A percentile compares a stretch with the other conserved stretches of the same genome.
These are phyloP conservation scores for Pterocarpus macrocarpus DNA, from an alignment of 306 rosid genomes.

Conservation along the genomic window DNA sequence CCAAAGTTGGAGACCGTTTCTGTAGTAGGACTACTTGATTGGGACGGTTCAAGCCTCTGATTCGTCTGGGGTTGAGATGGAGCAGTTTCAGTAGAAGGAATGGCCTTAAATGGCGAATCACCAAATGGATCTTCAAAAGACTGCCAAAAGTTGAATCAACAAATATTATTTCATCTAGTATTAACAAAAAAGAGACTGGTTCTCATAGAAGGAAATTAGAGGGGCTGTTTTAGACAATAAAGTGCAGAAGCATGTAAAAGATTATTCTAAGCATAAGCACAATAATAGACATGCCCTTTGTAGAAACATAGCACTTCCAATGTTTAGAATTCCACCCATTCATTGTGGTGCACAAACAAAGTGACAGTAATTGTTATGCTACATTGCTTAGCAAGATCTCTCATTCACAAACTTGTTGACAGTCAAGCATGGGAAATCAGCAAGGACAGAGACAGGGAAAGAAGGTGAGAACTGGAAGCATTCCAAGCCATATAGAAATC, in stretches of 20 bases:
- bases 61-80: slow-evolving; percentile 57
- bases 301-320: slow-evolving; percentile 1
- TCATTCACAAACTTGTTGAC: background rate
- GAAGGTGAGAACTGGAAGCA: slow-evolving; percentile 9
- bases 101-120: slow-evolving; percentile 78
- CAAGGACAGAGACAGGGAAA: background rate
- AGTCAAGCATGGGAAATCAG: slow-evolving; percentile 5
- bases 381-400: slow-evolving; percentile 6
- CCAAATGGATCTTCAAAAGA: slow-evolving; percentile 82
- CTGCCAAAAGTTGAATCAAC: slow-evolving; percentile 56
- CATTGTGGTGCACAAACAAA: slow-evolving; percentile 15
- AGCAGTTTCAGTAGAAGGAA: slow-evolving; percentile 57
- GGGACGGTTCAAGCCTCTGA: slow-evolving; percentile 50
- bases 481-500: background rate
- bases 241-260: slow-evolving; percentile 3
- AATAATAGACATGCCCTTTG: background rate
- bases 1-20: slow-evolving; percentile 58
- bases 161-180: slow-evolving; percentile 30
- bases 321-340: slow-evolving; percentile 21
- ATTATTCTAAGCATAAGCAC: slow-evolving; percentile 9
- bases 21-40: slow-evolving; percentile 36
- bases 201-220: slow-evolving; percentile 12
- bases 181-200: slow-evolving; percentile 10
- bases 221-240: background rate
- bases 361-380: background rate